These are phyloP conservation scores for Pseudogymnoascus verrucosus DNA, from an alignment of 2,329 filamentous ascomycete genomes.

Conservation along the genomic window DNA sequence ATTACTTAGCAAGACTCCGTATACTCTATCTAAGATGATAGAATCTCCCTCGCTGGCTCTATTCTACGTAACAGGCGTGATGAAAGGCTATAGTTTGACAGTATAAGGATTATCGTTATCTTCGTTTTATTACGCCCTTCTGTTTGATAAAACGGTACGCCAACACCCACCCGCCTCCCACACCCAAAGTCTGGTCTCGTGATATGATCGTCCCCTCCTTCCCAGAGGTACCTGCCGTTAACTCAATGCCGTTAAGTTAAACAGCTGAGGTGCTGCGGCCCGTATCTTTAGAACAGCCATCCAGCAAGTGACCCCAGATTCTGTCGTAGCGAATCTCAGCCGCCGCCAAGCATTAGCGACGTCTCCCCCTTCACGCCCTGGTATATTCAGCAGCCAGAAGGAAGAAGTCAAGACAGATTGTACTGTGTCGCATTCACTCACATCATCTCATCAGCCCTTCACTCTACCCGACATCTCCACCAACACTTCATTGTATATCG, in stretches of 20 bases:
- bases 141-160: neutral
- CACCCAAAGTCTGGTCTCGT: constrained; percentile 1
- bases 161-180: neutral
- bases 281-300: neutral
- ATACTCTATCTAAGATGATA: neutral
- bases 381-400: neutral
- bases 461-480: neutral
- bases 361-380: constrained; percentile 1
- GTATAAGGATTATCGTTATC: neutral
- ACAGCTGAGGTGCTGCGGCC: constrained; percentile 2
- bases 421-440: neutral
- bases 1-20: neutral
- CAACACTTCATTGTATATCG: neutral
- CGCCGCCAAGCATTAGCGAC: constrained; percentile 7
- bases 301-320: neutral
- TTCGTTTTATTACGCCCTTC: neutral
- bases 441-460: neutral
- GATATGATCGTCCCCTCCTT: neutral
- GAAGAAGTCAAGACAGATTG: neutral
- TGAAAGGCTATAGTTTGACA: neutral
- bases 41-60: neutral
- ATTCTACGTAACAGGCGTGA: neutral
- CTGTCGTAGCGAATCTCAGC: constrained; percentile 1
- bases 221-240: constrained; percentile 1
- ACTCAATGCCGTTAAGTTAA: constrained; percentile 2